A percentile compares a stretch with the other conserved stretches of the same genome.
These are phyloP conservation scores for Ophiostoma pallidulum DNA, from an alignment of 2,329 filamentous ascomycete genomes.

Conservation along the genomic window DNA sequence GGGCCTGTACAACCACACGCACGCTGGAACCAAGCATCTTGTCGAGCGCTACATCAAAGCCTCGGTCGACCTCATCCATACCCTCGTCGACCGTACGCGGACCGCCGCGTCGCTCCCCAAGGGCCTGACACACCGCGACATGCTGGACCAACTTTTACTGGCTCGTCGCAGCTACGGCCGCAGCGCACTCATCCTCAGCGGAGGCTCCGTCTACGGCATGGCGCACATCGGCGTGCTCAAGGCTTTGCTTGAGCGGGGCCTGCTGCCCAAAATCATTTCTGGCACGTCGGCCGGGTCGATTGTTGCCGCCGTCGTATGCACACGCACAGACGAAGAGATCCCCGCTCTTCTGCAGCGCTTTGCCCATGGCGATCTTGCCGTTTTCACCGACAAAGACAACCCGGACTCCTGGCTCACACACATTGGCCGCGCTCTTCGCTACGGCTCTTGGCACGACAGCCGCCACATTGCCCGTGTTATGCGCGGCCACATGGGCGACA, in stretches of 20 bases:
- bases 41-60: slow-evolving; percentile 84
- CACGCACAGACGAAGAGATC: slow-evolving; percentile 68
- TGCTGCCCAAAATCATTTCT: slow-evolving; percentile 79
- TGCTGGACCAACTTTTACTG: slow-evolving; percentile 60
- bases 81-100: slow-evolving; percentile 50
- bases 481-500: slow-evolving; percentile 69
- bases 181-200: slow-evolving; percentile 72
- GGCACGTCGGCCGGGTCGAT: slow-evolving; percentile 84
- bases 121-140: slow-evolving; percentile 46
- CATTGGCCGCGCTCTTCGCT: slow-evolving; percentile 64
- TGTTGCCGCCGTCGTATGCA: slow-evolving; percentile 71
- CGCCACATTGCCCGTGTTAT: slow-evolving; percentile 72
- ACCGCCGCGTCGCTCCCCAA: slow-evolving; percentile 38
- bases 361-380: slow-evolving; percentile 68
- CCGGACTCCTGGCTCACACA: slow-evolving; percentile 58
- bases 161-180: slow-evolving; percentile 76
- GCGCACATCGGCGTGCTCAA: slow-evolving; percentile 84
- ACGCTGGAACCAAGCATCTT: slow-evolving; percentile 75
- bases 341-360: slow-evolving; percentile 60
- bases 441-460: slow-evolving; percentile 79
- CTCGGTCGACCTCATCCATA: slow-evolving; percentile 62
- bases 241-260: slow-evolving; percentile 60
- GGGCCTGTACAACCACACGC: slow-evolving; percentile 71
- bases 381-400: slow-evolving; percentile 58
- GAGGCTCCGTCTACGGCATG: slow-evolving; percentile 86